These are phyloP conservation scores for Auricularia heimuer DNA, from an alignment of 768 basidiomycete genomes.

Conservation along the genomic window DNA sequence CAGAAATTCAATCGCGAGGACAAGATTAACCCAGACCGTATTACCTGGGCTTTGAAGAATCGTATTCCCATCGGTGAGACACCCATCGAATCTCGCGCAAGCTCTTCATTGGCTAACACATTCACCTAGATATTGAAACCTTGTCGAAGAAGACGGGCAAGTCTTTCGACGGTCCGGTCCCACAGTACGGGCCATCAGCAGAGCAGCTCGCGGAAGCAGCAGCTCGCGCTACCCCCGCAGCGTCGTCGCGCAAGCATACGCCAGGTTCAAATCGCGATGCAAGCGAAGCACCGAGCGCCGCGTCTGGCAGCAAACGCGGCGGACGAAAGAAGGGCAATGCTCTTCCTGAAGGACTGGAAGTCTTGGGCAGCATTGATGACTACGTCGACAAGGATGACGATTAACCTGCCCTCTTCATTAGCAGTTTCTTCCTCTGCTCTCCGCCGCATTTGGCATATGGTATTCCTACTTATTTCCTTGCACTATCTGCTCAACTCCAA, in stretches of 20 bases:
- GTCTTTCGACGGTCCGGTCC: background rate
- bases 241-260: background rate
- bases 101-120: background rate
- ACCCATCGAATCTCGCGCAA: background rate
- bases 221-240: background rate
- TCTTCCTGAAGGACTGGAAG: background rate
- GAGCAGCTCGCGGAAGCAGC: background rate
- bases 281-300: background rate
- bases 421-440: too few relatives aligned
- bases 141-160: background rate
- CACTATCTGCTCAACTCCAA: too few relatives aligned
- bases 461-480: too few relatives aligned
- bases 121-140: background rate
- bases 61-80: constrained; percentile 64
- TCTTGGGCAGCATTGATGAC: background rate
- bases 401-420: background rate
- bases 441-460: too few relatives aligned
- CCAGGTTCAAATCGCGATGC: background rate
- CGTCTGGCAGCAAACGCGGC: background rate
- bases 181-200: background rate
- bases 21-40: constrained; percentile 64
- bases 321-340: background rate
- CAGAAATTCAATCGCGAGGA: constrained; percentile 91
- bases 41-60: constrained; percentile 66
- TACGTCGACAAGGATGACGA: background rate